These are phyloP conservation scores for Ambrosia artemisiifolia DNA, from an alignment of 129 eudicot genomes.

Conservation along the genomic window DNA sequence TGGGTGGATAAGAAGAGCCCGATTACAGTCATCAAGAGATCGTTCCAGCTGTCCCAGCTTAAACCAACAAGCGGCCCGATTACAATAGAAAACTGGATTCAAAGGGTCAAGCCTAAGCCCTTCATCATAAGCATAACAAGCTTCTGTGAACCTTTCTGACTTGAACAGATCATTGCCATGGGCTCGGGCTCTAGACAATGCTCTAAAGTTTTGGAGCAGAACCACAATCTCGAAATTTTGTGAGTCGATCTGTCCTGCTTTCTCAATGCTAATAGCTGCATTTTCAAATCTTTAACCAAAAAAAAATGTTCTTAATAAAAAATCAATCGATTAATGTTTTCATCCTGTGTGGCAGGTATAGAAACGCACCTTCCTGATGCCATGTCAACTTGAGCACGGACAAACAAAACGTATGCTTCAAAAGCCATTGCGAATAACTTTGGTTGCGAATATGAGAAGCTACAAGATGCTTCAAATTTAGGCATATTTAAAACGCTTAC, in stretches of 20 bases:
- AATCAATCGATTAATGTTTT: no score
- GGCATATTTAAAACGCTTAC: slow-evolving; percentile 36
- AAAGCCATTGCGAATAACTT: slow-evolving; percentile 70
- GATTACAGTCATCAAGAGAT: slow-evolving; percentile 83
- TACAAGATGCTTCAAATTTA: slow-evolving; percentile 31
- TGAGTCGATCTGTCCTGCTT: slow-evolving; percentile 59
- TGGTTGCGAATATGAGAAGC: slow-evolving; percentile 41
- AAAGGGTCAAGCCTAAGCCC: slow-evolving; percentile 75
- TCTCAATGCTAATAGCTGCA: slow-evolving; percentile 60
- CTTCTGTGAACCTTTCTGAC: slow-evolving; percentile 87
- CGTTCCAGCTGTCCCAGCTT: slow-evolving; percentile 72
- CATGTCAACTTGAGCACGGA: slow-evolving; percentile 71
- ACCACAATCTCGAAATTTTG: slow-evolving; percentile 51
- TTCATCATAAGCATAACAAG: slow-evolving; percentile 88
- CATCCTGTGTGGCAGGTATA: no score
- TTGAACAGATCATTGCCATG: slow-evolving; percentile 91
- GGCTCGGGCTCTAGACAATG: slow-evolving; percentile 66
- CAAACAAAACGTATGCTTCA: slow-evolving; percentile 68
- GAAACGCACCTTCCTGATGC: slow-evolving; percentile 64
- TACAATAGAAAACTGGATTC: slow-evolving; percentile 77
- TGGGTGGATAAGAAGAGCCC: slow-evolving; percentile 79
- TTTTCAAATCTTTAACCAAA: slow-evolving; percentile 69
- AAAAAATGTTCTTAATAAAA: neutral
- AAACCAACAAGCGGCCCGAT: slow-evolving; percentile 95
- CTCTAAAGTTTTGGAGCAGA: slow-evolving; percentile 51